phyloP scores from a whole-genome alignment of 2,329 filamentous ascomycete species.

The Fusarium sp. region DNA sequence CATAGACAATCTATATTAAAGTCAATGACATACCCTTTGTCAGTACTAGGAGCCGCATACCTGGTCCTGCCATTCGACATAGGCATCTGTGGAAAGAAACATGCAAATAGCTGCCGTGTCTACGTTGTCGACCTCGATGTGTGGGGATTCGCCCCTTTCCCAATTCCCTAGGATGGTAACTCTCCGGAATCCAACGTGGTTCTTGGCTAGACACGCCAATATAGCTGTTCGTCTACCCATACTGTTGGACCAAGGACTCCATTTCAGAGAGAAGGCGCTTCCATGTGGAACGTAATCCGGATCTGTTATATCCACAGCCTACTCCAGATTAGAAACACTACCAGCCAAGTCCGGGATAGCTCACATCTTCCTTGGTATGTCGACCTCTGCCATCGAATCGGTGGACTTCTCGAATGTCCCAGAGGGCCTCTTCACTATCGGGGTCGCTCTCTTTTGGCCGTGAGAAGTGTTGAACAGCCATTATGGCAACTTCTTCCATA shows the following conservation, averaged over 20 bases:
- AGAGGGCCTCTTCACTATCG: slow-evolving; percentile 50
- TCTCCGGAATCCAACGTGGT: slow-evolving; percentile 66
- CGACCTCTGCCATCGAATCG: slow-evolving; percentile 62
- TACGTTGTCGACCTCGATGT: slow-evolving; percentile 52
- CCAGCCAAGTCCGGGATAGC: neutral
- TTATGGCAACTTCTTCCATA: slow-evolving; percentile 60
- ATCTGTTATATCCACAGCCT: slow-evolving; percentile 53
- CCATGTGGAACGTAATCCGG: slow-evolving; percentile 61
- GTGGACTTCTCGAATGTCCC: slow-evolving; percentile 63
- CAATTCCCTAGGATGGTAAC: slow-evolving; percentile 56
- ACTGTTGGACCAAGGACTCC: slow-evolving; percentile 63
- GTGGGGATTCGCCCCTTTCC: slow-evolving; percentile 51
- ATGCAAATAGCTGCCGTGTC: slow-evolving; percentile 63
- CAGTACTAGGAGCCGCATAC: slow-evolving; percentile 47
- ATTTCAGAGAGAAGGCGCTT: slow-evolving; percentile 64
- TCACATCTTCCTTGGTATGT: slow-evolving; percentile 52
- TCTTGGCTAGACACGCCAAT: slow-evolving; percentile 62
- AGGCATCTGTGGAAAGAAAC: slow-evolving; percentile 62
- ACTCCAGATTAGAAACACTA: slow-evolving; percentile 17
- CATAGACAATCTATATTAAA: slow-evolving; percentile 55
- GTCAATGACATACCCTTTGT: slow-evolving; percentile 11
- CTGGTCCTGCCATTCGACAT: slow-evolving; percentile 66
- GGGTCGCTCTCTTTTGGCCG: slow-evolving; percentile 32
- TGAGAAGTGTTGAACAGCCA: slow-evolving; percentile 58
- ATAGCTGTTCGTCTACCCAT: slow-evolving; percentile 54